Evolutionary conservation across 106 monocot genomes (phyloP).

Genomic region (Dendrobium nobile): DNA sequence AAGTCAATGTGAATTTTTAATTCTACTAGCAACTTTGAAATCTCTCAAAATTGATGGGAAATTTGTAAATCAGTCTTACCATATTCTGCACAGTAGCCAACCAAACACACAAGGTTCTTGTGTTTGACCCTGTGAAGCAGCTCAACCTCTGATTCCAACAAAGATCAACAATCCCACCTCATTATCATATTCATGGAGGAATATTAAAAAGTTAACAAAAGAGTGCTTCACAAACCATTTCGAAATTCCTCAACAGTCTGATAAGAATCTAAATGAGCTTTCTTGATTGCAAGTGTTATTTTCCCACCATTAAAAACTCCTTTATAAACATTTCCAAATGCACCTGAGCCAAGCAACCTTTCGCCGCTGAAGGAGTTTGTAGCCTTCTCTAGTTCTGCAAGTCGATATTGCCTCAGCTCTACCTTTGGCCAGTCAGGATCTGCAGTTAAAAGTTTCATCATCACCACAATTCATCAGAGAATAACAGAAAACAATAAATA

Average conservation of each 20-base stretch:
- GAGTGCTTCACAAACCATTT: conserved; percentile 18
- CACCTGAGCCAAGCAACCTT: conserved; percentile 28
- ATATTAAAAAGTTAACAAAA: not conserved
- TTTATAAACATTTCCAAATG: conserved; percentile 32
- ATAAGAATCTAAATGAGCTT: conserved; percentile 16
- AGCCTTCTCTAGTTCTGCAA: conserved; percentile 23
- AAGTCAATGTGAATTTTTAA: no score
- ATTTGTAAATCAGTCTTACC: conserved; percentile 9
- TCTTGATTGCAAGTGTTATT: conserved; percentile 27
- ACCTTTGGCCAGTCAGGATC: not conserved
- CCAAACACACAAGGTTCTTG: conserved; percentile 24
- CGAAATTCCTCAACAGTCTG: conserved; percentile 19
- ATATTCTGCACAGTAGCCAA: conserved; percentile 31
- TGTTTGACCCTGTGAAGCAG: conserved; percentile 30
- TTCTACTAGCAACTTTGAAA: no score
- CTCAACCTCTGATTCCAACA: conserved; percentile 23
- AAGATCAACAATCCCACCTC: not conserved
- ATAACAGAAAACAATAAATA: not conserved
- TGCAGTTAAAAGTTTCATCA: not conserved
- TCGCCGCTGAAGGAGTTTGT: conserved; percentile 22
- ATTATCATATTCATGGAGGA: not conserved
- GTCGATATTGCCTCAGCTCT: conserved; percentile 7
- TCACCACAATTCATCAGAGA: not conserved
- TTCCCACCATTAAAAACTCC: conserved; percentile 20
- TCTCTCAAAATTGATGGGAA: not conserved